These are phyloP conservation scores for Antonospora locustae DNA, from an alignment of 371 early-diverging fungal genomes.

Conservation along the genomic window DNA sequence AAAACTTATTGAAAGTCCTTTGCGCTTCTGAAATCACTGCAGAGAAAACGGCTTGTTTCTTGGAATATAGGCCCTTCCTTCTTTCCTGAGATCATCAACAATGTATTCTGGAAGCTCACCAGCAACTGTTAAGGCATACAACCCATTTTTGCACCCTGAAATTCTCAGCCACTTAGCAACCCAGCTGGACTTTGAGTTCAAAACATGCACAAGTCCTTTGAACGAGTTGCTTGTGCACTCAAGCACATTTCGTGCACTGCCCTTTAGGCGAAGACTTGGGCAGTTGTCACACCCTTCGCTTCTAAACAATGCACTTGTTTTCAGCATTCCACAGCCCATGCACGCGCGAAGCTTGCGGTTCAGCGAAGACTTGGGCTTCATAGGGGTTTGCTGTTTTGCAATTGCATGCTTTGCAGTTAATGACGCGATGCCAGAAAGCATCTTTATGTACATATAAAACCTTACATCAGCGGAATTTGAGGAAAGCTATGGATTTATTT, in stretches of 20 bases:
- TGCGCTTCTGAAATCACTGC: not conserved
- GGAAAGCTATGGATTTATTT: not conserved
- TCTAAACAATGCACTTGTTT: conserved; percentile 36
- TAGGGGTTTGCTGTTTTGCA: no score
- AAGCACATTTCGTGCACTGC: conserved; percentile 31
- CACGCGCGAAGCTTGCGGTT: conserved; percentile 51
- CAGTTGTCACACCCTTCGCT: conserved; percentile 53
- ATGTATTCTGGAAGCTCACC: conserved; percentile 49
- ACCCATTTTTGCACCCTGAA: conserved; percentile 35
- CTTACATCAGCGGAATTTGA: no score
- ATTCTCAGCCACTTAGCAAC: conserved; percentile 55
- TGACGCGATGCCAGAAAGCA: not conserved
- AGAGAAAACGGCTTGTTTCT: conserved; percentile 49
- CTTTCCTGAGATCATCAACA: conserved; percentile 45
- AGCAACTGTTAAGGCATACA: conserved; percentile 53
- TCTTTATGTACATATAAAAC: not conserved
- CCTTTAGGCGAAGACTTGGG: conserved; percentile 28
- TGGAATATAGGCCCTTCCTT: conserved; percentile 42
- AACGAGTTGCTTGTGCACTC: conserved; percentile 36
- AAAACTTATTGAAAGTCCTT: not conserved
- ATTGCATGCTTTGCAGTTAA: no score
- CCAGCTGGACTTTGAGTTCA: conserved; percentile 47
- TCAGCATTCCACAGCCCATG: conserved; percentile 44
- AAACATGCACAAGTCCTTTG: conserved; percentile 43
- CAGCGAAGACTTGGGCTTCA: no score